Percentiles rank a stretch among this genome's conserved stretches.
Conservation (phyloP, 495 filamentous ascomycete species). For the Gamarada debralockiae region DNA sequence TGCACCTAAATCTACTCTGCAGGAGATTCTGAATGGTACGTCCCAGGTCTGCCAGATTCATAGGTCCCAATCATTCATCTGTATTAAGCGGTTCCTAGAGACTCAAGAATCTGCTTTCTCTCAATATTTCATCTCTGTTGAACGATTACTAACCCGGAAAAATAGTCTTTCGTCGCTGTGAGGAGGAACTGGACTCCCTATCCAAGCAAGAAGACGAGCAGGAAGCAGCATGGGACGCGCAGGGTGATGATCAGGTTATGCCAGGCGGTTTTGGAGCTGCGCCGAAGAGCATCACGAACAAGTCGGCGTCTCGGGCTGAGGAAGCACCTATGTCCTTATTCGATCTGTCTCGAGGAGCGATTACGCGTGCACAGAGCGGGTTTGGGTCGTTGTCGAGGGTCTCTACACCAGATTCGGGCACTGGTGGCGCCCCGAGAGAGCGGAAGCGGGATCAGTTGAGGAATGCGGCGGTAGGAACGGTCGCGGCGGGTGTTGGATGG, state of each 20-base stretch:
- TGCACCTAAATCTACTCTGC: slow-evolving; percentile 70
- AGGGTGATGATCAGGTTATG: slow-evolving; percentile 55
- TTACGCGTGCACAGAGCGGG: slow-evolving; percentile 62
- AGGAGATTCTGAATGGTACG: slow-evolving; percentile 68
- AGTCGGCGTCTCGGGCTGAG: slow-evolving; percentile 38
- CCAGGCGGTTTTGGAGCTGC: slow-evolving; percentile 60
- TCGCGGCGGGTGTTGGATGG: slow-evolving; percentile 85
- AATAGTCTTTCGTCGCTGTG: slow-evolving; percentile 69
- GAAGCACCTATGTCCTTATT: slow-evolving; percentile 94
- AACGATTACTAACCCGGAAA: no score
- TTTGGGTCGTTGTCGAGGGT: slow-evolving; percentile 15
- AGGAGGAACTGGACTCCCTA: slow-evolving; percentile 74
- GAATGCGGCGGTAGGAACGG: slow-evolving; percentile 64
- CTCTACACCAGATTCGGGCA: neutral
- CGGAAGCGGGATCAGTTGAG: slow-evolving; percentile 80
- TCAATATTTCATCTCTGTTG: no score
- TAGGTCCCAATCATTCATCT: no score
- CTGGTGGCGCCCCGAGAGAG: slow-evolving; percentile 23
- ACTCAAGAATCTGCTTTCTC: no score
- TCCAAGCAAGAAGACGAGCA: slow-evolving; percentile 68
- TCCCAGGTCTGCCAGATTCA: no score
- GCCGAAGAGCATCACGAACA: slow-evolving; percentile 25
- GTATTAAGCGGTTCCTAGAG: no score
- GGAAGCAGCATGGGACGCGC: slow-evolving; percentile 68
- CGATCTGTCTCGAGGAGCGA: slow-evolving; percentile 77